Evolutionary conservation across 2,329 filamentous ascomycete species (phyloP), one percentile per base, ranked within the genome.

Genomic region (Claviceps sorghi): DNA sequence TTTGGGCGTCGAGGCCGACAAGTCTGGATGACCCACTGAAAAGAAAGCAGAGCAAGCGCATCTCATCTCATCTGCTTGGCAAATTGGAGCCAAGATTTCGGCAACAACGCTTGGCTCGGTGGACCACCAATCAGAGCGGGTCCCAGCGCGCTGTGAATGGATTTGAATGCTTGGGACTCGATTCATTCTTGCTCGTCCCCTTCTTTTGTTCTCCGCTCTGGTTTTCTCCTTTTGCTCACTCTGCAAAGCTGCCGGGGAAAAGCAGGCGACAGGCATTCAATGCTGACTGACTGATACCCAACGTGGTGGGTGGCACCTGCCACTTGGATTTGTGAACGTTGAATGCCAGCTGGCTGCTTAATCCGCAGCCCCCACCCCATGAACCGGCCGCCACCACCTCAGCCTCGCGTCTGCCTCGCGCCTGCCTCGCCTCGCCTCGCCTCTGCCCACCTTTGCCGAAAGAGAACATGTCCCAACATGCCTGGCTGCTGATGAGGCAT

Each of bases 281-380:
- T n/a, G n/a, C n/a, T n/a, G 13, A 9, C 19, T 5, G 26, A 13
- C 3, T 22, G 3, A 21, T 9, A 6, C 48, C 48, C 36, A 40
- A 42, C 48, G 11, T 41, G 34, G 48, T 49, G 48, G 48, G 48
- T 44, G 36, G 50, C 50, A 41, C 43, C 34, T 47, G 43, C 49
- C 49, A 21, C 17, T 19, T 44, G 48, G 32, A 34, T 6, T 34
- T 11, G 9, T n/a, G n/a, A n/a, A n/a, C n/a, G n/a, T n/a, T n/a
- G 11, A 30, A 38, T 45, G n/a, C 26, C 29, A 38, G 21, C 32
- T 38, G 19, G 13, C 32, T 26, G 38, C 19, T 26, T 19, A n/a
- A n/a, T n/a, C n/a, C n/a, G 26, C 17, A 29, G 11, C 41, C 41
- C 38, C 21, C 4, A 7, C 30, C 29, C 43, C 22, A 36, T 15